Evolutionary conservation across 2,329 filamentous ascomycete genomes (phyloP).

Genomic region (Diplocarpon mali): DNA sequence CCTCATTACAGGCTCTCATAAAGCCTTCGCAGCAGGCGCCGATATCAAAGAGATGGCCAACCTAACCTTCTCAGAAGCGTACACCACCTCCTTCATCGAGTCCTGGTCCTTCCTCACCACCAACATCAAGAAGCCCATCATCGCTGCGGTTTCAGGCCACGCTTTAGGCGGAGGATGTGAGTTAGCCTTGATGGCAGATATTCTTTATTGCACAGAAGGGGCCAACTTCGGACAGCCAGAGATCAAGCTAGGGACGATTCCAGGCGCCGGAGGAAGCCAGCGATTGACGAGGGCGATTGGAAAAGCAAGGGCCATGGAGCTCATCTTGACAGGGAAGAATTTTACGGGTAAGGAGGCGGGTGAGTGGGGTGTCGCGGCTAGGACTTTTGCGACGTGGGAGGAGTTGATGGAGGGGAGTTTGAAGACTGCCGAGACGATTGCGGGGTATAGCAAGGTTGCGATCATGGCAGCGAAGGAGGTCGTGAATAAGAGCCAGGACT

Average conservation of each 20-base stretch:
- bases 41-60: slow-evolving; percentile 99
- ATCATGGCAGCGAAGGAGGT: slow-evolving; percentile 90
- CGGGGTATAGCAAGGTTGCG: slow-evolving; percentile 74
- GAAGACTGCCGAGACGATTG: slow-evolving; percentile 81
- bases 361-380: slow-evolving; percentile 82
- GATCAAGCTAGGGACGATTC: slow-evolving; percentile 88
- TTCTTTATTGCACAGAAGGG: slow-evolving; percentile 75
- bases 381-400: slow-evolving; percentile 68
- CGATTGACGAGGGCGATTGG: slow-evolving; percentile 72
- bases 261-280: slow-evolving; percentile 86
- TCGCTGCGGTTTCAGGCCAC: slow-evolving; percentile 88
- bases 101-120: slow-evolving; percentile 82
- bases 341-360: slow-evolving; percentile 79
- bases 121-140: slow-evolving; percentile 82
- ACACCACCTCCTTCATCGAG: slow-evolving; percentile 87
- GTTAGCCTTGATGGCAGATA: slow-evolving; percentile 93
- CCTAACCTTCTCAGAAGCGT: slow-evolving; percentile 78
- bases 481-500: slow-evolving; percentile 97
- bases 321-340: slow-evolving; percentile 75
- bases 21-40: slow-evolving; percentile 88
- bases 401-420: slow-evolving; percentile 72
- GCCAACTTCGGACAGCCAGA: slow-evolving; percentile 96
- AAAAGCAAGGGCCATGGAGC: slow-evolving; percentile 81
- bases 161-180: slow-evolving; percentile 93
- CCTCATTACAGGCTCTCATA: slow-evolving; percentile 77